Base-by-base conservation (phyloP, 1,284 basidiomycete genomes). In the Malassezia yamatoensis region DNA sequence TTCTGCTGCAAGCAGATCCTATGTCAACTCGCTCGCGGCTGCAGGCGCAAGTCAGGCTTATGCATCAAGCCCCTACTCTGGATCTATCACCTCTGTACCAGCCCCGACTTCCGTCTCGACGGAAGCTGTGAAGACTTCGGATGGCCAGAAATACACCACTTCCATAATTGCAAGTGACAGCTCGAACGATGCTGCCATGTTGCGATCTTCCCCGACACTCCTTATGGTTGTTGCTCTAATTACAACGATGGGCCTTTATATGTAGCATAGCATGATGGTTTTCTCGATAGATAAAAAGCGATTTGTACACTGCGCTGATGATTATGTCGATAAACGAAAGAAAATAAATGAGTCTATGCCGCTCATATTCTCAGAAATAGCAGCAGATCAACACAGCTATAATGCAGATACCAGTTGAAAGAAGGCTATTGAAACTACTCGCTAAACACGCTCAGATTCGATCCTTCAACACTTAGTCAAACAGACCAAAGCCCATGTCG, bases 401-500 rank as follows among this genome's bases (percentile, higher is more conserved):
- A 29, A 7, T 7, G 7, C 7, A 29, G 7, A 29, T 29, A 29
- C 24, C 4, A 29, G 24, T 7, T 29, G 4, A 29, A 4, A 29
- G 24, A 3, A 29, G 7, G 3, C 24, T 29, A 29, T 29, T 29
- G 24, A 29, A 29, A 4, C 24, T 29, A 29, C 24, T 29, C 24
- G 24, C 24, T 4, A 29, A 29, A 7, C 24, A 29, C 7, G 24
- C 24, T 29, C 24, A 29, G 24, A 29, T 29, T 29, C 4, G 24
- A 29, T 29, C 24, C 3, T 29, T 29, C 7, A 29, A 39, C 40
- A 73, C 65, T 80, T 85, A 90, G 78, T 90, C 88, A 79, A 90
- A 90, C 65, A 90, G 83, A 81, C 87, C 87, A 61, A 75, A 75
- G 65, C 73, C 63, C 65, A 66, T 72, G 68, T 66, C 59, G 16